phyloP scores from a whole-genome alignment of 2,329 filamentous ascomycete species.

The Alternaria incomplexa region DNA sequence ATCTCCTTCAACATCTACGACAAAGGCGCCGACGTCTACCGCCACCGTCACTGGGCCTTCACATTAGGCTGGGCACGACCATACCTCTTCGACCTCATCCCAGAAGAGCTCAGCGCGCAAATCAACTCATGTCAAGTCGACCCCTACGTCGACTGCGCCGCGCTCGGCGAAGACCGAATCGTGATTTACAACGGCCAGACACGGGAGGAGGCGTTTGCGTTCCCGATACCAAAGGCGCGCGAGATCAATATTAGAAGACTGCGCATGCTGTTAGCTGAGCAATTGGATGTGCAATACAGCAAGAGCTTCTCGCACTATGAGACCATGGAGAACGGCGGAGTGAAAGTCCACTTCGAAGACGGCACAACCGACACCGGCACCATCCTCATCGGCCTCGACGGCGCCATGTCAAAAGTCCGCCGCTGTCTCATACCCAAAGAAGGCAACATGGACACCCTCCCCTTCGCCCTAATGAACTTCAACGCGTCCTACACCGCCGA shows the following conservation, averaged over 20 bases:
- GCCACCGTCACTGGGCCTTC: slow-evolving; percentile 48
- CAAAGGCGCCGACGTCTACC: slow-evolving; percentile 35
- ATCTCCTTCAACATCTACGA: slow-evolving; percentile 38
- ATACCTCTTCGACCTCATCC: slow-evolving; percentile 39
- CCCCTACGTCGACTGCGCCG: slow-evolving; percentile 35
- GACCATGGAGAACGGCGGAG: slow-evolving; percentile 26
- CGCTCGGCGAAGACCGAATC: slow-evolving; percentile 38
- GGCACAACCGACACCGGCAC: slow-evolving; percentile 30
- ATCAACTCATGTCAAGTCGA: slow-evolving; percentile 43
- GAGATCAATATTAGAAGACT: slow-evolving; percentile 47
- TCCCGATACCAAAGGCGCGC: slow-evolving; percentile 42
- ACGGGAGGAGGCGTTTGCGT: slow-evolving; percentile 42
- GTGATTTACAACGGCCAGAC: slow-evolving; percentile 45
- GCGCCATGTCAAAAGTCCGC: slow-evolving; percentile 36
- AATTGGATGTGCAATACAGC: slow-evolving; percentile 42
- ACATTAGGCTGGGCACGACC: slow-evolving; percentile 45
- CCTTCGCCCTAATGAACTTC: slow-evolving; percentile 41
- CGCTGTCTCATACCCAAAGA: slow-evolving; percentile 26
- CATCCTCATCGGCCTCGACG: slow-evolving; percentile 33
- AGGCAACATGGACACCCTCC: slow-evolving; percentile 30
- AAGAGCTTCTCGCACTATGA: slow-evolving; percentile 28
- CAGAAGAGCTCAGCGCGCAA: slow-evolving; percentile 30
- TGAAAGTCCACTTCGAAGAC: slow-evolving; percentile 33
- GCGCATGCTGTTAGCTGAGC: slow-evolving; percentile 44
- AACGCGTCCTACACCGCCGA: slow-evolving; percentile 33